These are phyloP conservation scores for Quercus wislizeni DNA, from an alignment of 306 rosid genomes.

Conservation along the genomic window DNA sequence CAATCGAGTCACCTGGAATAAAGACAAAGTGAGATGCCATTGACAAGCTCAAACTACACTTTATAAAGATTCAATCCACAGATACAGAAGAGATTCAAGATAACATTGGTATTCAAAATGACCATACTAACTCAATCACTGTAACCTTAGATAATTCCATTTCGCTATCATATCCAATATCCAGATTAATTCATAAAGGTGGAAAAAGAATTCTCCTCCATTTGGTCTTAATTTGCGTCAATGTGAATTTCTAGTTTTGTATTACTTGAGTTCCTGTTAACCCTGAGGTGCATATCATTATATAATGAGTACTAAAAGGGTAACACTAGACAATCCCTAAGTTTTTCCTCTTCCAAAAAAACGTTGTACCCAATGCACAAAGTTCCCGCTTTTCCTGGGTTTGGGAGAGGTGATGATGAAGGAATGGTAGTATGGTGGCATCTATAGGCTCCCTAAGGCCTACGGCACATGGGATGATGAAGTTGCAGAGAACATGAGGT, in stretches of 20 bases:
- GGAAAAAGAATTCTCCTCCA: neutral
- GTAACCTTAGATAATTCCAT: neutral
- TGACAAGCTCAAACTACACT: neutral
- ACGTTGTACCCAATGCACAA: too few species aligned
- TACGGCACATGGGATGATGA: neutral
- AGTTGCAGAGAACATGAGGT: neutral
- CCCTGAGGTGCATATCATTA: neutral
- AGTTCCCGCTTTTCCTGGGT: too few species aligned
- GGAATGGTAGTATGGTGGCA: too few species aligned
- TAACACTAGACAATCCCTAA: neutral
- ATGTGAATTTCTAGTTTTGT: neutral
- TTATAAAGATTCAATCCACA: neutral
- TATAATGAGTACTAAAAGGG: neutral
- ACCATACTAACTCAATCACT: neutral
- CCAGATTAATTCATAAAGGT: neutral
- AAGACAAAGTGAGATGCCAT: constrained; percentile 15
- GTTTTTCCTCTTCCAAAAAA: neutral
- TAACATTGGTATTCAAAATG: neutral
- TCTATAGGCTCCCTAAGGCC: neutral
- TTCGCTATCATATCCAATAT: neutral
- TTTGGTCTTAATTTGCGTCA: neutral
- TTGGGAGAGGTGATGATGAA: too few species aligned
- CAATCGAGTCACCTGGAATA: constrained; percentile 78
- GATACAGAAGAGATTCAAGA: neutral
- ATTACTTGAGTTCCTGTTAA: neutral